These are phyloP conservation scores for Amaranthus palmeri DNA, from an alignment of 148 eudicot species.

Conservation along the genomic window DNA sequence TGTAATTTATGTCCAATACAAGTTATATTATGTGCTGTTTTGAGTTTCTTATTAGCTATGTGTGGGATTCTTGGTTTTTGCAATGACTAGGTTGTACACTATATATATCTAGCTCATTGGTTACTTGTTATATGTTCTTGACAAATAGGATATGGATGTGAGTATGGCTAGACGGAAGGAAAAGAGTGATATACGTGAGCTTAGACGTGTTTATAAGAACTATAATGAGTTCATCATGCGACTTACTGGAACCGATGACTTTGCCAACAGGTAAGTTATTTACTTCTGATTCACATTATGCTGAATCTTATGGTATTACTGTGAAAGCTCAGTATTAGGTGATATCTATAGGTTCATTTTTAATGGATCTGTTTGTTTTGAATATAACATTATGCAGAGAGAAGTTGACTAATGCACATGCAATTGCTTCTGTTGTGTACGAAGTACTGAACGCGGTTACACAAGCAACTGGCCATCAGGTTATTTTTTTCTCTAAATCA, in stretches of 20 bases:
- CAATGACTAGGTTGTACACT: not conserved
- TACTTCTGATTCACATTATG: slow-evolving; percentile 1
- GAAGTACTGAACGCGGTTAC: slow-evolving; percentile 71
- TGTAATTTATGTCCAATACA: not conserved
- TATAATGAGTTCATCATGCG: slow-evolving; percentile 62
- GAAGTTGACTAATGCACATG: slow-evolving; percentile 63
- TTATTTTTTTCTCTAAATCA: slow-evolving; percentile 19
- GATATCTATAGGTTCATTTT: slow-evolving; percentile 15
- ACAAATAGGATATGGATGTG: slow-evolving; percentile 59
- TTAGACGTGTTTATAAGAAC: slow-evolving; percentile 63
- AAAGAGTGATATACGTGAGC: slow-evolving; percentile 86
- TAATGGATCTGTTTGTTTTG: slow-evolving; percentile 21
- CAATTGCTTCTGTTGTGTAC: slow-evolving; percentile 66
- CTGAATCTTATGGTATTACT: not conserved
- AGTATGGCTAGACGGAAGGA: slow-evolving; percentile 64
- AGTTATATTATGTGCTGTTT: not conserved
- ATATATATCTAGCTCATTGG: too few relatives aligned
- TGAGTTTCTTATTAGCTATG: not conserved
- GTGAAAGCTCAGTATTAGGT: slow-evolving; percentile 1
- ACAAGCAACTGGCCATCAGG: slow-evolving; percentile 82
- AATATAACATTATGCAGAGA: slow-evolving; percentile 49
- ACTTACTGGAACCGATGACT: slow-evolving; percentile 59
- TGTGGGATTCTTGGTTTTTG: not conserved
- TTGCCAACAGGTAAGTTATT: slow-evolving; percentile 57
- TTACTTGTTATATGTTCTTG: not conserved